phyloP scores from a whole-genome alignment of 495 filamentous ascomycete genomes.

The Podospora anserina region DNA sequence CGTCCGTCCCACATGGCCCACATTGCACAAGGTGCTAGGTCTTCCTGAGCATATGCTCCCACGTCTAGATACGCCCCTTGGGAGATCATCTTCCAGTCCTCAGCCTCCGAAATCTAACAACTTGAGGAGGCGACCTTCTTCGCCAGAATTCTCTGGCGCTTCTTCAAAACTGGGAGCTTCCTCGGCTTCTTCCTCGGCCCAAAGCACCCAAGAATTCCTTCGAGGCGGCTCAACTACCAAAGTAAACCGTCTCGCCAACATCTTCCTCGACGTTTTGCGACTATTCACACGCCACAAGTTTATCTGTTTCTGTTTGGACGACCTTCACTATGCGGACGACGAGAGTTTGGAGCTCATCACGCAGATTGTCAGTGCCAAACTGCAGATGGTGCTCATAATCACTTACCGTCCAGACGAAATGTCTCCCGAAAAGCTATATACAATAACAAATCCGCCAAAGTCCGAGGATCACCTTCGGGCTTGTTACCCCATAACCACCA shows the following conservation, averaged over 20 bases:
- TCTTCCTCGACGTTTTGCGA: conserved; percentile 77
- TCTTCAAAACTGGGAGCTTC: conserved; percentile 12
- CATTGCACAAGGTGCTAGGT: conserved; percentile 71
- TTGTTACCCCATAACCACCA: conserved; percentile 54
- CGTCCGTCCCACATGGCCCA: conserved; percentile 72
- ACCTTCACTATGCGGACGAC: conserved; percentile 81
- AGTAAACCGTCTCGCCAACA: conserved; percentile 75
- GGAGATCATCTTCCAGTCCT: conserved; percentile 24
- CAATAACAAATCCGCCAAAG: conserved; percentile 45
- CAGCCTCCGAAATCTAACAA: conserved; percentile 21
- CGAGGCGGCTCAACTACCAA: conserved; percentile 65
- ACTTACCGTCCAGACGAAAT: conserved; percentile 58
- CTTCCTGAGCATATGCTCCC: conserved; percentile 72
- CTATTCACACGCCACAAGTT: conserved; percentile 73
- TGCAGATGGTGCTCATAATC: conserved; percentile 76
- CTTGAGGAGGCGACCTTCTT: conserved; percentile 41
- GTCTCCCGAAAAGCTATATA: conserved; percentile 42
- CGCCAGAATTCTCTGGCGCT: conserved; percentile 35
- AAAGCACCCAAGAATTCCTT: conserved; percentile 68
- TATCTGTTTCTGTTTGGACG: conserved; percentile 80
- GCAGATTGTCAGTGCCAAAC: conserved; percentile 65
- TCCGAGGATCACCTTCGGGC: conserved; percentile 46
- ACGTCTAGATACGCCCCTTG: conserved; percentile 26
- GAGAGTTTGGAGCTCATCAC: conserved; percentile 78
- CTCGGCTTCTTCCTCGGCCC: conserved; percentile 31